A percentile compares a stretch with the other conserved stretches of the same genome.
These are phyloP conservation scores for Cadophora sp. DNA, from an alignment of 2,329 filamentous ascomycete species.

Conservation along the genomic window DNA sequence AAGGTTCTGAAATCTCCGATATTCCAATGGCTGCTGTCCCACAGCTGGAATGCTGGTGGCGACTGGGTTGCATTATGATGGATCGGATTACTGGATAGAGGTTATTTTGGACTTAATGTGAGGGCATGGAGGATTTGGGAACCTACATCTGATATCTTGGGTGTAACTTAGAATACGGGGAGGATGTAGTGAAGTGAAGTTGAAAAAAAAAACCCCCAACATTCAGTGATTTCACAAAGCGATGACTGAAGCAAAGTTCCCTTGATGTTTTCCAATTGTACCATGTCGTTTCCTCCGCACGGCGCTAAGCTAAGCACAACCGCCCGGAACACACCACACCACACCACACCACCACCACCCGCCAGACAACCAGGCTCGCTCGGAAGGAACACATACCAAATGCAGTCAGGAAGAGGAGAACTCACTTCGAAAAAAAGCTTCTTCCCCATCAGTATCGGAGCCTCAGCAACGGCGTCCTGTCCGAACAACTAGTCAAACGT, in stretches of 20 bases:
- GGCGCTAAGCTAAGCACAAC: not conserved
- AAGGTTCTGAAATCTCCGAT: not conserved
- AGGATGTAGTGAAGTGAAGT: no score
- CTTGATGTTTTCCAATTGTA: not conserved
- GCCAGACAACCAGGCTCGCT: slow-evolving; percentile 2
- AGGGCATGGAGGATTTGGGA: not conserved
- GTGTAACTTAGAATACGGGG: not conserved
- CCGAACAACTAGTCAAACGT: slow-evolving; percentile 11
- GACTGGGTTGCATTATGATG: not conserved
- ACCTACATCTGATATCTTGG: not conserved
- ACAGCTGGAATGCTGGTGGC: not conserved
- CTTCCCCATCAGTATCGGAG: slow-evolving; percentile 3
- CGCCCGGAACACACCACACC: not conserved
- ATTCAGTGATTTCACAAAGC: not conserved
- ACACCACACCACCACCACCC: not conserved
- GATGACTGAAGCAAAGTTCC: not conserved
- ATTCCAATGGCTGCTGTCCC: not conserved
- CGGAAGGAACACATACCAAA: slow-evolving; percentile 12
- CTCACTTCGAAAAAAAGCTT: slow-evolving; percentile 13
- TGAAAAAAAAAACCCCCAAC: no score
- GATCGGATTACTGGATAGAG: slow-evolving; percentile 3
- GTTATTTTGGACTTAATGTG: not conserved
- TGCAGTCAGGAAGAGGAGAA: slow-evolving; percentile 9
- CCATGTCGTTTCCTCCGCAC: not conserved
- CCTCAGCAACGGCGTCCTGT: slow-evolving; percentile 5